Percentiles rank a stretch among this genome's conserved stretches.
Conservation (phyloP, 2,329 filamentous ascomycete genomes). For the Phoma sp. region DNA sequence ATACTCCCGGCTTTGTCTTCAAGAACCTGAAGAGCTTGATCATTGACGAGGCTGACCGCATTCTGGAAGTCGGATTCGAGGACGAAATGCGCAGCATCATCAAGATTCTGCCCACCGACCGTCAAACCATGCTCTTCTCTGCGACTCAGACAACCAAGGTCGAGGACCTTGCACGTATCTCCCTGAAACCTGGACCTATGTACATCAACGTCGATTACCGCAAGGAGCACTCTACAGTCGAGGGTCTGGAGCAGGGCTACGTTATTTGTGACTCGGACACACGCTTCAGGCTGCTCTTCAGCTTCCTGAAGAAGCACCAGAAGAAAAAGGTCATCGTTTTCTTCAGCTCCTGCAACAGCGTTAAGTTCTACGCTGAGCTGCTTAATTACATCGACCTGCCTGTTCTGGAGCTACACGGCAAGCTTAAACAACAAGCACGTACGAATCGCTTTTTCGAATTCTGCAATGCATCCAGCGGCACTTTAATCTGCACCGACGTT, state of each 20-base stretch:
- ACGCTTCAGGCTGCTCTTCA: constrained; percentile 91
- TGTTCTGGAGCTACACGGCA: constrained; percentile 82
- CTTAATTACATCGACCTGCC: constrained; percentile 97
- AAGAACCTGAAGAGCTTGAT: constrained; percentile 92
- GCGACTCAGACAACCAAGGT: constrained; percentile 99
- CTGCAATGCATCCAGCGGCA: constrained; percentile 81
- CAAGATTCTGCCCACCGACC: constrained; percentile 83
- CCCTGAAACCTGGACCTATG: constrained; percentile 84
- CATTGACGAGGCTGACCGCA: constrained; percentile 96
- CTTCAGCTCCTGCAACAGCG: constrained; percentile 83
- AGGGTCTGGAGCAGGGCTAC: constrained; percentile 94
- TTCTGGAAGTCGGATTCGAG: constrained; percentile 96
- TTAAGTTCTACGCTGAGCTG: constrained; percentile 93
- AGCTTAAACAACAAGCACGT: constrained; percentile 99
- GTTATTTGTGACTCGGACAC: constrained; percentile 92
- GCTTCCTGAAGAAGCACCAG: constrained; percentile 87
- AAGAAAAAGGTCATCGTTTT: constrained; percentile 99
- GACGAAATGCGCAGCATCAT: constrained; percentile 98
- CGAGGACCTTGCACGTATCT: constrained; percentile 93
- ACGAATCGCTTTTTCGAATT: constrained; percentile 99
- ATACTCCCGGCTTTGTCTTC: constrained; percentile 86
- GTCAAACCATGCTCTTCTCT: constrained; percentile 98
- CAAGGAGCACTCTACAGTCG: constrained; percentile 89
- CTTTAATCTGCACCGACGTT: constrained; percentile 94
- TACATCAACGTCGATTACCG: constrained; percentile 97